Conservation (phyloP, 345 rosid genomes). For the Punica granatum region DNA sequence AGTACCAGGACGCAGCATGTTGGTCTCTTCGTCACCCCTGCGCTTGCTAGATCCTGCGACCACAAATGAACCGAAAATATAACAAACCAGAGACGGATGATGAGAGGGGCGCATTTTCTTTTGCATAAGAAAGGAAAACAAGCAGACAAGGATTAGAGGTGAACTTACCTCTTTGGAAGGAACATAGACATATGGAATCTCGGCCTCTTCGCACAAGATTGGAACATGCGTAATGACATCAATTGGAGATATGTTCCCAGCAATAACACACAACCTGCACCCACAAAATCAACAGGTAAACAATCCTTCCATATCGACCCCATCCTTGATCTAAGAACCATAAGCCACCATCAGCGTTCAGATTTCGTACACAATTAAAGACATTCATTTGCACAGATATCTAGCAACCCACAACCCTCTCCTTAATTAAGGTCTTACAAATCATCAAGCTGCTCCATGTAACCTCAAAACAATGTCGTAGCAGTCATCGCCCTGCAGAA, state of each 20-base stretch:
- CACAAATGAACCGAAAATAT: neutral
- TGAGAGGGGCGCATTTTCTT: neutral
- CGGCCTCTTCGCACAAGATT: constrained; percentile 79
- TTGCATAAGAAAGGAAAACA: too few relatives aligned
- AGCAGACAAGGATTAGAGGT: neutral
- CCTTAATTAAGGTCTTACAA: neutral
- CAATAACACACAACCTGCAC: constrained; percentile 81
- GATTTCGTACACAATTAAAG: too few relatives aligned
- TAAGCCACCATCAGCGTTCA: too few relatives aligned
- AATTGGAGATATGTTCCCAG: constrained; percentile 95
- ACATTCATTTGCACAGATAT: neutral
- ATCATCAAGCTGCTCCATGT: neutral
- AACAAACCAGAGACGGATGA: neutral
- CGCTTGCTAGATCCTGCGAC: constrained; percentile 85
- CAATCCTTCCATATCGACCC: neutral
- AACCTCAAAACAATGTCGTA: neutral
- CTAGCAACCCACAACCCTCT: neutral
- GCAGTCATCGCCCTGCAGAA: too few relatives aligned
- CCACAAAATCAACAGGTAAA: constrained; percentile 1
- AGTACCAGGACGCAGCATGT: constrained; percentile 88
- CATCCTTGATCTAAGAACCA: neutral
- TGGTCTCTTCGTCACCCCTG: constrained; percentile 89
- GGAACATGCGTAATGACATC: constrained; percentile 97
- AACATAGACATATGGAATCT: constrained; percentile 79
- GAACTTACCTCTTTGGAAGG: constrained; percentile 77